Percentiles rank a stretch among this genome's conserved stretches.
Evolutionary conservation across 371 early-diverging fungal genomes (phyloP).

Genomic region (Lichtheimia corymbifera): DNA sequence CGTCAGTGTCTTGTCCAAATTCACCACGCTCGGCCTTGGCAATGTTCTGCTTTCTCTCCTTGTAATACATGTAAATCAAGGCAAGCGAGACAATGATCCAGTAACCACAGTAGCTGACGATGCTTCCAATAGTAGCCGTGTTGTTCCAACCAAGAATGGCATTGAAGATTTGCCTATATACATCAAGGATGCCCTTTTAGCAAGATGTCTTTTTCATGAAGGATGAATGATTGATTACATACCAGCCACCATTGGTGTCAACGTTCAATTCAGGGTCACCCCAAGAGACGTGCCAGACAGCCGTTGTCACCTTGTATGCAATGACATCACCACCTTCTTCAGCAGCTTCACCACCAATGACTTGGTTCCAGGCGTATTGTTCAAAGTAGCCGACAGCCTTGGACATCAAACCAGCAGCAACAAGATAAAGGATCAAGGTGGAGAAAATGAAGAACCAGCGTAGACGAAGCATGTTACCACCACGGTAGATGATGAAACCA

Average conservation of each 20-base stretch:
- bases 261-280: constrained; percentile 16
- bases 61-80: constrained; percentile 50
- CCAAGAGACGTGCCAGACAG: constrained; percentile 48
- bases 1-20: constrained; percentile 1
- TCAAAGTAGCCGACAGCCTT: constrained; percentile 62
- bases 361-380: constrained; percentile 53
- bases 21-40: constrained; percentile 25
- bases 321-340: constrained; percentile 38
- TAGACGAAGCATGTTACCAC: constrained; percentile 65
- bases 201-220: neutral
- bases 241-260: constrained; percentile 25
- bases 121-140: constrained; percentile 70
- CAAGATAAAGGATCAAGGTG: constrained; percentile 71
- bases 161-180: constrained; percentile 54
- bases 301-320: constrained; percentile 33
- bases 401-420: constrained; percentile 77
- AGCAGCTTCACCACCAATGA: constrained; percentile 56
- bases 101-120: constrained; percentile 75
- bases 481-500: constrained; percentile 72
- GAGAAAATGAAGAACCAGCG: constrained; percentile 78
- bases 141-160: constrained; percentile 81
- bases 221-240: constrained; percentile 9
- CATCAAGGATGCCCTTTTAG: neutral
- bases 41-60: constrained; percentile 33
- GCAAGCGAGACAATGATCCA: constrained; percentile 63